Conservation (phyloP, 2,329 filamentous ascomycete genomes). For the Gaeumannomyces tritici region DNA sequence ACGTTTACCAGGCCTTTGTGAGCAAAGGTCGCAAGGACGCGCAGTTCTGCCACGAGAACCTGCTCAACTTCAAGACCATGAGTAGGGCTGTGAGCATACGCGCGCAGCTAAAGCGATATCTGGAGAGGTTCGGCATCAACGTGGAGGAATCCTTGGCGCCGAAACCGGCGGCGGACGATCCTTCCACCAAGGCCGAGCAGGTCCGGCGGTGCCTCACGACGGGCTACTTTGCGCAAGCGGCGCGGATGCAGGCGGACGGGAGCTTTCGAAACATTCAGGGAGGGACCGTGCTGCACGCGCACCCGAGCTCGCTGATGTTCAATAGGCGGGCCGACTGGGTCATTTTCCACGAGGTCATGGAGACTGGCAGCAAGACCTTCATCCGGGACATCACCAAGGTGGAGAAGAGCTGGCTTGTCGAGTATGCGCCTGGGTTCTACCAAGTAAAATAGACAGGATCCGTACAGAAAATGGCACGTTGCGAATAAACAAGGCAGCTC, state of each 20-base stretch:
- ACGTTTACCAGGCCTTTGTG: constrained; percentile 85
- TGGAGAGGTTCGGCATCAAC: constrained; percentile 73
- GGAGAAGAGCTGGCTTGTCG: constrained; percentile 82
- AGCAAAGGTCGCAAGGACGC: constrained; percentile 74
- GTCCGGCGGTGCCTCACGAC: constrained; percentile 79
- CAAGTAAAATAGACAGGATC: constrained; percentile 31
- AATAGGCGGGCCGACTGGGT: constrained; percentile 96
- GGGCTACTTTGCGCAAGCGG: constrained; percentile 89
- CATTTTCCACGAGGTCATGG: constrained; percentile 86
- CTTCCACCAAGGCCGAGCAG: constrained; percentile 47
- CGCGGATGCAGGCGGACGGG: constrained; percentile 88
- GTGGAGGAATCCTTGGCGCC: constrained; percentile 48
- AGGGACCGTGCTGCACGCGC: constrained; percentile 68
- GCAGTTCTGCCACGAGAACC: constrained; percentile 79
- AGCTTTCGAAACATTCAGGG: constrained; percentile 81
- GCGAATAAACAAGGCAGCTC: background rate
- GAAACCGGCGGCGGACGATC: constrained; percentile 15
- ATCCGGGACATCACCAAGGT: constrained; percentile 91
- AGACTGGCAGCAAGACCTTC: constrained; percentile 79
- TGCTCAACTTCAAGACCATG: constrained; percentile 80
- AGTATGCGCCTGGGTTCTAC: constrained; percentile 83
- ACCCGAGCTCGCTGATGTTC: constrained; percentile 91
- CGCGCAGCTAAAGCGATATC: constrained; percentile 73
- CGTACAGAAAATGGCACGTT: constrained; percentile 10
- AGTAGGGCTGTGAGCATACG: constrained; percentile 75